phyloP scores from a whole-genome alignment of 2,329 filamentous ascomycete genomes.

The Alternaria conjuncta region DNA sequence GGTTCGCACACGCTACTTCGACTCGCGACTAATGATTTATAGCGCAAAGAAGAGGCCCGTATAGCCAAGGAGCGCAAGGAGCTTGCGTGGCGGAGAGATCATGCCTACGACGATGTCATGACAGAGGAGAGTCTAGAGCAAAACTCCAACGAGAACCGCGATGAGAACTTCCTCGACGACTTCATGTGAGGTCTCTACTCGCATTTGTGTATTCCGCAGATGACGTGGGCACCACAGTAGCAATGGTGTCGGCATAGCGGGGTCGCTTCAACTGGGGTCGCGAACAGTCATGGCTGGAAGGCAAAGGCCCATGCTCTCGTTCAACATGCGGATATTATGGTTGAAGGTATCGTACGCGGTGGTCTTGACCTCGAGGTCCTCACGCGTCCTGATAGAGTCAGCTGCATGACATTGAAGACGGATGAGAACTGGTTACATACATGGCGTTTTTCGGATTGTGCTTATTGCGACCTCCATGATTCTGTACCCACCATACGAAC shows the following conservation, averaged over 20 bases:
- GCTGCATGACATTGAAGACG: background rate
- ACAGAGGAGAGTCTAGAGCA: slow-evolving; percentile 78
- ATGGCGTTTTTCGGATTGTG: slow-evolving; percentile 19
- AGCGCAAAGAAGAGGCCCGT: slow-evolving; percentile 79
- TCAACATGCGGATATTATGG: slow-evolving; percentile 74
- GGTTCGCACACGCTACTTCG: background rate
- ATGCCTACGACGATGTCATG: slow-evolving; percentile 94
- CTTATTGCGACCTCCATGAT: slow-evolving; percentile 40
- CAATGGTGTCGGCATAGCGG: background rate
- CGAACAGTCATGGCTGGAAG: slow-evolving; percentile 45
- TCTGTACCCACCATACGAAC: slow-evolving; percentile 54
- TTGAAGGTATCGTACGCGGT: slow-evolving; percentile 68
- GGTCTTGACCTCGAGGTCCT: slow-evolving; percentile 39
- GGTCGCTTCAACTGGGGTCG: slow-evolving; percentile 26
- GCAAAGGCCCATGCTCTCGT: slow-evolving; percentile 73
- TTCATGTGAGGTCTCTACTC: slow-evolving; percentile 59
- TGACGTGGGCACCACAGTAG: slow-evolving; percentile 9
- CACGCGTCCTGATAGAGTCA: slow-evolving; percentile 24
- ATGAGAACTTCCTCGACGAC: slow-evolving; percentile 81
- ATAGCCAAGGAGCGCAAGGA: slow-evolving; percentile 82
- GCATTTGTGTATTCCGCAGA: background rate
- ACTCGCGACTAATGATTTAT: slow-evolving; percentile 11
- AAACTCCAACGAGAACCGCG: slow-evolving; percentile 85
- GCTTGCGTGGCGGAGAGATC: slow-evolving; percentile 94
- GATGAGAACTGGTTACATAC: slow-evolving; percentile 20